Percentiles rank a stretch among this genome's conserved stretches.
Evolutionary conservation across 805 yeast species (phyloP).

Genomic region (Jamesozyma jinghongensis): DNA sequence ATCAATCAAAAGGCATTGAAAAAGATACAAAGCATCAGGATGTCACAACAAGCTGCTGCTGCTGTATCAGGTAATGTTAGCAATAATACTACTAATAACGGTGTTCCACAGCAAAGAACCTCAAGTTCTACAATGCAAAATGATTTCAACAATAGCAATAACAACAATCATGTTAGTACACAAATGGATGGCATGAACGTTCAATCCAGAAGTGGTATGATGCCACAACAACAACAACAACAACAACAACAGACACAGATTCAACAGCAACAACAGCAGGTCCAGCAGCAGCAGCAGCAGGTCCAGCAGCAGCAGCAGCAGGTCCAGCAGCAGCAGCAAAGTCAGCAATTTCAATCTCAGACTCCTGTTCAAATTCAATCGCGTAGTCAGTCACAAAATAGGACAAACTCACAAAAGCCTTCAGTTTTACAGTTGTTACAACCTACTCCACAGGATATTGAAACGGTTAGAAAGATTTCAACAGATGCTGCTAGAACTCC

Average conservation of each 20-base stretch:
- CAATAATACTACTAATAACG: slow-evolving; percentile 4
- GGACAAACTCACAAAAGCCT: slow-evolving; percentile 9
- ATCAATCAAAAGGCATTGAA: slow-evolving; percentile 31
- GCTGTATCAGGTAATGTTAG: slow-evolving; percentile 6
- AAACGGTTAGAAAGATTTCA: slow-evolving; percentile 50
- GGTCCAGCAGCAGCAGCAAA: slow-evolving; percentile 11
- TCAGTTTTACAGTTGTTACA: slow-evolving; percentile 23
- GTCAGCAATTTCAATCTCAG: slow-evolving; percentile 7
- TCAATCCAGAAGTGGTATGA: neutral
- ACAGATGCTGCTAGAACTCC: slow-evolving; percentile 64
- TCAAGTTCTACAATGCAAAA: slow-evolving; percentile 1
- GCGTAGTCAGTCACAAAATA: too few species aligned
- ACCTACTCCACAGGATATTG: slow-evolving; percentile 54
- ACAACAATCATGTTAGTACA: neutral
- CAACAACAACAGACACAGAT: neutral
- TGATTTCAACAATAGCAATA: slow-evolving; percentile 1
- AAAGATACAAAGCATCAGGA: slow-evolving; percentile 25
- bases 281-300: slow-evolving; percentile 4
- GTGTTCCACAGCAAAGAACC: slow-evolving; percentile 6
- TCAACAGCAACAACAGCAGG: slow-evolving; percentile 7
- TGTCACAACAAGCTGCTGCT: slow-evolving; percentile 18
- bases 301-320: slow-evolving; percentile 16
- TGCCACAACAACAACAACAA: slow-evolving; percentile 1
- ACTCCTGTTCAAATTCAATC: slow-evolving; percentile 2
- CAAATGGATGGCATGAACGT: neutral